Conservation (phyloP, 768 basidiomycete species). For the Lactarius vividus region DNA sequence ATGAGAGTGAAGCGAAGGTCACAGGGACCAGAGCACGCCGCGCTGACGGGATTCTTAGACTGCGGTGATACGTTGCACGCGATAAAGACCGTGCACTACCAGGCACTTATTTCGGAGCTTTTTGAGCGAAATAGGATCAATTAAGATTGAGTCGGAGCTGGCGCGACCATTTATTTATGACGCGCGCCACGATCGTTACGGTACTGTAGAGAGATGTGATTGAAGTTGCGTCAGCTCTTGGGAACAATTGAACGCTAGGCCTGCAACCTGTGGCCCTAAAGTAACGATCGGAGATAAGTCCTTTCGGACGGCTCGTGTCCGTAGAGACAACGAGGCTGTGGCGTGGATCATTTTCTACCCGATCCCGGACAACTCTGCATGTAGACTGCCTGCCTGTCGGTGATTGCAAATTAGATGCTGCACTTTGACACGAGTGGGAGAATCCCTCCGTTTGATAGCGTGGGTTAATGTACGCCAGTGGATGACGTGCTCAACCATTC, state of each 20-base stretch:
- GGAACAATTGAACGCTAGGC: neutral
- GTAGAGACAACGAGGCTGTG: neutral
- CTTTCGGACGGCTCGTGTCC: too few relatives aligned
- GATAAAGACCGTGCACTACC: neutral
- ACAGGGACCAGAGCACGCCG: neutral
- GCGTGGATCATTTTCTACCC: neutral
- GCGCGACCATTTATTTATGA: neutral
- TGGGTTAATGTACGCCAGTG: neutral
- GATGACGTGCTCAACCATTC: neutral
- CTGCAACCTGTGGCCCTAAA: too few relatives aligned
- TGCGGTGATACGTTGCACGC: neutral
- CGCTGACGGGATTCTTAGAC: neutral
- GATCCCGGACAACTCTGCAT: neutral
- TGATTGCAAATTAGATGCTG: neutral
- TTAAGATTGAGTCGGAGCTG: neutral
- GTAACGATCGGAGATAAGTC: constrained; percentile 1
- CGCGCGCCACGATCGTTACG: neutral
- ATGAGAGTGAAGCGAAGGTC: neutral
- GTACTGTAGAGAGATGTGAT: neutral
- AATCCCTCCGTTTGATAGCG: neutral
- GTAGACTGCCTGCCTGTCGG: neutral
- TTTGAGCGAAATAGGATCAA: neutral
- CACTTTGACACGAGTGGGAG: neutral
- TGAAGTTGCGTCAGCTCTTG: neutral
- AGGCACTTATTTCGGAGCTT: neutral